phyloP scores from a whole-genome alignment of 805 yeast species.

The Cyberlindnera petersonii region DNA sequence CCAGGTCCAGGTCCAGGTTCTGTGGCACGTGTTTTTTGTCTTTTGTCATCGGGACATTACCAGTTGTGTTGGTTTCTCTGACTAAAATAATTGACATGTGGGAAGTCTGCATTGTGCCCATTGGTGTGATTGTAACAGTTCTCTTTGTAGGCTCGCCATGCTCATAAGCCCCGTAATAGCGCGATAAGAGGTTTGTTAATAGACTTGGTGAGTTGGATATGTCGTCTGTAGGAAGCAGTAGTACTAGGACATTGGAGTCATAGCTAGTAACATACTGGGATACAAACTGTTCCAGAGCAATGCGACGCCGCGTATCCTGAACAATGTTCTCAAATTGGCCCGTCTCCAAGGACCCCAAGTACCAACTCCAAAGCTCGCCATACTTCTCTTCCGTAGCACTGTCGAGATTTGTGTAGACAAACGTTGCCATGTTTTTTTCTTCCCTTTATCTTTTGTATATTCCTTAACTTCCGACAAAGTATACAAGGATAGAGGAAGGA shows the following conservation, averaged over 20 bases:
- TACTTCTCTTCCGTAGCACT: conserved; percentile 11
- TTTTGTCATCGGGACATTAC: background rate
- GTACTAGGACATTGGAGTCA: conserved; percentile 16
- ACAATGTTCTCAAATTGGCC: conserved; percentile 19
- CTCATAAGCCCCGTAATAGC: conserved; percentile 10
- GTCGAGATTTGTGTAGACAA: conserved; percentile 16
- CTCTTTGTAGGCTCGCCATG: conserved; percentile 2
- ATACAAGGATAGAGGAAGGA: too few relatives aligned
- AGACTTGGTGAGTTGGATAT: conserved; percentile 14
- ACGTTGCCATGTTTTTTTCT: conserved; percentile 15
- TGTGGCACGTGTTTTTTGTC: conserved; percentile 1
- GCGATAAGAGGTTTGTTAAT: conserved; percentile 13
- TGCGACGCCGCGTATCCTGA: conserved; percentile 11
- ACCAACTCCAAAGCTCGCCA: conserved; percentile 20
- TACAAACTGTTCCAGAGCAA: conserved; percentile 14
- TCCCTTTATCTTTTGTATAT: too few relatives aligned
- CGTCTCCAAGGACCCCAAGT: conserved; percentile 14
- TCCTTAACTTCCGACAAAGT: too few relatives aligned
- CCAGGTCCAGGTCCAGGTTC: conserved; percentile 12
- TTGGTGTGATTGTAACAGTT: conserved; percentile 15
- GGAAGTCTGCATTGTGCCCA: conserved; percentile 12
- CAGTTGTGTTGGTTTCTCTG: conserved; percentile 2
- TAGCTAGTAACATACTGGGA: conserved; percentile 11
- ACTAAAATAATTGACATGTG: conserved; percentile 17
- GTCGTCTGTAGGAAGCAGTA: conserved; percentile 17